A percentile compares a stretch with the other conserved stretches of the same genome.
Conservation (phyloP, 371 early-diverging fungal genomes). For the Mucor saturninus region DNA sequence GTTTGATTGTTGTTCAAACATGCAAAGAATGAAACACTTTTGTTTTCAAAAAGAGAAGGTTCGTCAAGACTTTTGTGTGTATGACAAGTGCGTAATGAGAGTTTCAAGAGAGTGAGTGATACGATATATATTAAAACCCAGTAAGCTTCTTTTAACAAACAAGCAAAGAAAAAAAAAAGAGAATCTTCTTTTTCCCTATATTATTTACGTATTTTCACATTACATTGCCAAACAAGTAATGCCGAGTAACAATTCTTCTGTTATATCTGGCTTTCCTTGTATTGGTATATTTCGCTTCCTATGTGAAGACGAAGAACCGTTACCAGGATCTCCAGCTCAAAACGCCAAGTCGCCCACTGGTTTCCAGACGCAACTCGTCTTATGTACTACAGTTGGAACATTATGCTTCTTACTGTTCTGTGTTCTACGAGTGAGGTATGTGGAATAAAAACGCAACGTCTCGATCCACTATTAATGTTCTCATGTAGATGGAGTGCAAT, state of each 20-base stretch:
- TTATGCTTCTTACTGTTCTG: slow-evolving; percentile 52
- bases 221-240: neutral
- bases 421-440: slow-evolving; percentile 46
- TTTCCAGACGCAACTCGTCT: slow-evolving; percentile 46
- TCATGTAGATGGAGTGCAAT: slow-evolving; percentile 54
- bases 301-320: slow-evolving; percentile 41
- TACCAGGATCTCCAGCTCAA: slow-evolving; percentile 50
- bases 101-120: too few species aligned
- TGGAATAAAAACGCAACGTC: neutral
- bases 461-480: neutral
- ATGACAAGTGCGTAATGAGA: too few species aligned
- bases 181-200: too few species aligned
- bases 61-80: too few species aligned
- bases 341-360: slow-evolving; percentile 52
- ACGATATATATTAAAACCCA: too few species aligned
- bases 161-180: too few species aligned
- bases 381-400: slow-evolving; percentile 47
- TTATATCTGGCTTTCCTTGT: slow-evolving; percentile 25
- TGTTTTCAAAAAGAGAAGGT: too few species aligned
- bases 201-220: too few species aligned
- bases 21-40: too few species aligned
- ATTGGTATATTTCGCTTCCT: slow-evolving; percentile 28
- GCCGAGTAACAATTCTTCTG: neutral
- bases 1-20: too few species aligned
- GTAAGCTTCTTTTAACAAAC: too few species aligned